Conservation (phyloP, 352 stramenopile genomes). For the Achlya hypogyna region DNA sequence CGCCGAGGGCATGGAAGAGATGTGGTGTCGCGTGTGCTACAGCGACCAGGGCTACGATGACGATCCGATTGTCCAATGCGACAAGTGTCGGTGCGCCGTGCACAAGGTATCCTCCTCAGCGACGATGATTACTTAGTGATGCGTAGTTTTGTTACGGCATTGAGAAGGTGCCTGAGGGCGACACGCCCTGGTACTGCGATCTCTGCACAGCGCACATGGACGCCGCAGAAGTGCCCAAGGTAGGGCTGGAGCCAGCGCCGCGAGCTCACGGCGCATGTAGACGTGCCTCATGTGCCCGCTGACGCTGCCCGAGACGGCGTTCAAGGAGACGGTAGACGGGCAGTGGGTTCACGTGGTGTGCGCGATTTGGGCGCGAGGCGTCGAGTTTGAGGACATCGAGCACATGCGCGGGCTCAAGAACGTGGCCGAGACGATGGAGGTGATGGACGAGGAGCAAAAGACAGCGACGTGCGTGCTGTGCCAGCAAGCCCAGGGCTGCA, state of each 20-base stretch:
- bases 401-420: constrained; percentile 74
- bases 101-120: constrained; percentile 55
- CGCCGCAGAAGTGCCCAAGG: constrained; percentile 27
- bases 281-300: constrained; percentile 69
- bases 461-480: constrained; percentile 51
- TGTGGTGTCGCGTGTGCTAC: constrained; percentile 86
- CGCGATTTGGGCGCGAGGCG: constrained; percentile 73
- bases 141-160: constrained; percentile 86
- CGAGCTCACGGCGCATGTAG: constrained; percentile 26
- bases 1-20: constrained; percentile 35
- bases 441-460: constrained; percentile 35
- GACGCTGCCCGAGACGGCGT: constrained; percentile 52
- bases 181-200: constrained; percentile 80
- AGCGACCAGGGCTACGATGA: constrained; percentile 80
- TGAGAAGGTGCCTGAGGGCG: constrained; percentile 61
- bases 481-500: constrained; percentile 57
- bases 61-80: constrained; percentile 82
- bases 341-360: constrained; percentile 83
- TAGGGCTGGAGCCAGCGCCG: constrained; percentile 31
- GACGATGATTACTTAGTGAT: too few relatives aligned
- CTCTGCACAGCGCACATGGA: constrained; percentile 41
- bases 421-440: constrained; percentile 50
- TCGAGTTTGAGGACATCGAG: constrained; percentile 80
- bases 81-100: constrained; percentile 73
- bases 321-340: constrained; percentile 74